Evolutionary conservation across 1,139 yeast genomes (phyloP), one percentile per base, ranked within the genome.

Genomic region (Suhomyces guaymorum): DNA sequence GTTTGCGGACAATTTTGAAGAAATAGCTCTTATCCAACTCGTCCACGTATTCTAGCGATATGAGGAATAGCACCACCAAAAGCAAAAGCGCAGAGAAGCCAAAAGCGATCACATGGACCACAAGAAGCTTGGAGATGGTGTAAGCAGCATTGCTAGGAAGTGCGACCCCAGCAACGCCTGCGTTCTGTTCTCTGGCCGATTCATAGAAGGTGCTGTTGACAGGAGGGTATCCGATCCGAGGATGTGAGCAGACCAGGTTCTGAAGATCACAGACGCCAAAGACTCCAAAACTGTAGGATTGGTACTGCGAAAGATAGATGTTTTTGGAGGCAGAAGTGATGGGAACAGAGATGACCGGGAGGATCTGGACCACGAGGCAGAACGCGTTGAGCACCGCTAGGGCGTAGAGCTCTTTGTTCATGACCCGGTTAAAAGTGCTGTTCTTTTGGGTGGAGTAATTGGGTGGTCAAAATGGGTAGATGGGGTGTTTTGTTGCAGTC

Each of bases 51-150:
- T 42, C 41, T 4, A 44, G 33, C 13, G 41, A 24, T 15, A 47
- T 29, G 16, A 47, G 24, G 7, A 43, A 32, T n/a, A 43, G 10
- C 8, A 53, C 45, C 21, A 53, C 52, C 22, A 58, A 21, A 14
- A 62, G 42, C 24, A 64, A 40, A 13, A 66, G 33, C 11, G 57
- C 46, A 2, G 69, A 54, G 38, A 67, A 54, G 19, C 63, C 60
- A 45, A 70, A 66, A 2, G 69, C 72, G n/a, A 70, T 55, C 13
- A 69, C 66, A 47, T 70, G 76, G 24, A 70, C 72, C 22, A 70
- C 70, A 33, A 70, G 51, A 17, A 70, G 45, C 45, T 70, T 70
- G 18, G 73, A 66, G 24, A 70, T 63, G 25, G 72, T 58, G 38
- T 62, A 62, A 5, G 69, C 51, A 4, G 73, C 73, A 24, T 55